These are phyloP conservation scores for Pichia scutulata DNA, from an alignment of 805 yeast species.

Conservation along the genomic window DNA sequence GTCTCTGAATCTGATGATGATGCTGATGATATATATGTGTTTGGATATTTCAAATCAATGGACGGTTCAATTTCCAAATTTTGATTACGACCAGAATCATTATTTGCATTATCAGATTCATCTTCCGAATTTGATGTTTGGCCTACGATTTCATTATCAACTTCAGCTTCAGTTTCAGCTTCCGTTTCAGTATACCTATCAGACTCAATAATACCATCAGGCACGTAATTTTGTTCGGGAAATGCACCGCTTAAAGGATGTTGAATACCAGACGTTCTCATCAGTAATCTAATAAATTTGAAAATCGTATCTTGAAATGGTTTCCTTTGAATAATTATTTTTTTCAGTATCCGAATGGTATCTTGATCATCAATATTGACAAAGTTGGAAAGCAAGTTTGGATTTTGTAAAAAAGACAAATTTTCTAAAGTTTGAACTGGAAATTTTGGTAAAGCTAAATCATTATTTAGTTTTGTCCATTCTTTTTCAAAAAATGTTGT, in stretches of 20 bases:
- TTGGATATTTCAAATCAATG: neutral
- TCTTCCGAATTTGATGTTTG: neutral
- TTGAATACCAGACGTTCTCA: conserved; percentile 9
- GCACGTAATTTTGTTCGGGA: conserved; percentile 8
- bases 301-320: conserved; percentile 1
- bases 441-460: neutral
- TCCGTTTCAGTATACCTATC: neutral
- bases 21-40: neutral
- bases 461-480: neutral
- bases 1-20: neutral
- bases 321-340: neutral
- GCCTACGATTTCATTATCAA: too few relatives aligned
- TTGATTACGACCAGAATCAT: neutral
- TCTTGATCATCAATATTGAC: neutral
- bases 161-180: neutral
- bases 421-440: neutral
- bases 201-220: conserved; percentile 4
- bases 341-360: neutral
- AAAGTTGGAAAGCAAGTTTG: neutral
- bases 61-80: neutral
- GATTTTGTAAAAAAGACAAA: conserved; percentile 5
- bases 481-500: neutral
- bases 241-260: conserved; percentile 5
- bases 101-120: neutral
- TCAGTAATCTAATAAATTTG: conserved; percentile 5